phyloP scores from a whole-genome alignment of 495 filamentous ascomycete species.

The Aspergillus incahuasiensis region DNA sequence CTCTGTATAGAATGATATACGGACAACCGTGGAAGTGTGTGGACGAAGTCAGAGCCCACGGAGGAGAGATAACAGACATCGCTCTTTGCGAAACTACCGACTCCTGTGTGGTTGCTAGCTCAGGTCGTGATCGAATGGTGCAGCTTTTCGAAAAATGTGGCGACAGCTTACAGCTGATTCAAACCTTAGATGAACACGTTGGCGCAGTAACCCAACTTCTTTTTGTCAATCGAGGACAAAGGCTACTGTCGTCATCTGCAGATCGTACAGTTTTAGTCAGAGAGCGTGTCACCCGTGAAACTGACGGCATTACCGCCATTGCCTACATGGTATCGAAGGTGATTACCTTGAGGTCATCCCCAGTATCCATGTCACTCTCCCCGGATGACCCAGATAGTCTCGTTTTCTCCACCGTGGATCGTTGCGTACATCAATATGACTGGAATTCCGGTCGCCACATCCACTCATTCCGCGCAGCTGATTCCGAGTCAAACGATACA shows the following conservation, averaged over 20 bases:
- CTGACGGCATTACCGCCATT: slow-evolving; percentile 56
- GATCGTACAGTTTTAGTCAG: slow-evolving; percentile 81
- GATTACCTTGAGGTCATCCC: slow-evolving; percentile 79
- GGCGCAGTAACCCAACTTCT: slow-evolving; percentile 61
- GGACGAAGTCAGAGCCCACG: slow-evolving; percentile 75
- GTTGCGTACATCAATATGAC: slow-evolving; percentile 73
- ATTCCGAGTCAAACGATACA: slow-evolving; percentile 71
- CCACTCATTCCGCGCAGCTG: slow-evolving; percentile 72
- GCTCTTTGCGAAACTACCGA: slow-evolving; percentile 44
- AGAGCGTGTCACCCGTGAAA: slow-evolving; percentile 64
- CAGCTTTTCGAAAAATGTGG: slow-evolving; percentile 71
- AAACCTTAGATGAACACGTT: slow-evolving; percentile 76
- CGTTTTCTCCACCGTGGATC: slow-evolving; percentile 76
- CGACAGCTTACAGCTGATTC: slow-evolving; percentile 54
- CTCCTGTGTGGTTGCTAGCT: slow-evolving; percentile 62
- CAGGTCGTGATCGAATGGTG: slow-evolving; percentile 81
- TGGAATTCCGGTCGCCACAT: slow-evolving; percentile 64
- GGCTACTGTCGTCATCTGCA: slow-evolving; percentile 77
- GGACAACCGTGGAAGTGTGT: slow-evolving; percentile 45
- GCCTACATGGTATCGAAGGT: slow-evolving; percentile 72
- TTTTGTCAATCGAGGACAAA: slow-evolving; percentile 60
- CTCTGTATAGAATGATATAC: slow-evolving; percentile 38
- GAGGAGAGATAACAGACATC: slow-evolving; percentile 80
- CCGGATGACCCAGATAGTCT: slow-evolving; percentile 57
- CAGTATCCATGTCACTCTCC: slow-evolving; percentile 71